Conservation (phyloP, 805 yeast genomes). For the Lachancea cidri region DNA sequence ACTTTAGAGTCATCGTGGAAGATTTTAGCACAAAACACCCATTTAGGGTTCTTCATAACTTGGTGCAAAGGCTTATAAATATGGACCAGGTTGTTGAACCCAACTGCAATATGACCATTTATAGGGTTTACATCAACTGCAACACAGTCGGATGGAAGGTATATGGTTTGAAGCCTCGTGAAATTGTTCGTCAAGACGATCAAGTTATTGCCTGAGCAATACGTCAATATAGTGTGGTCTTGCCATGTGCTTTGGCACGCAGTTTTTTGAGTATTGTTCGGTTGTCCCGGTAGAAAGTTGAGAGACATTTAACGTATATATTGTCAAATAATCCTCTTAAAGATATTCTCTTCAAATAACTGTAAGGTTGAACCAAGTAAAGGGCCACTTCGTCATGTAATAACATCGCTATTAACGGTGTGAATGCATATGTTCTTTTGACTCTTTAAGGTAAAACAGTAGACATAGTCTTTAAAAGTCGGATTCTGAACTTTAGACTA, state of each 20-base stretch:
- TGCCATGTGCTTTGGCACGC: constrained; percentile 64
- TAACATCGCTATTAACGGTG: not conserved
- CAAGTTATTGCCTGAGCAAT: constrained; percentile 85
- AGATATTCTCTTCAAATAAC: not conserved
- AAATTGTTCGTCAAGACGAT: constrained; percentile 54
- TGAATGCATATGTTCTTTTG: too few species aligned
- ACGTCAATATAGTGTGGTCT: constrained; percentile 55
- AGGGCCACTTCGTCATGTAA: too few species aligned
- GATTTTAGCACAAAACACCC: constrained; percentile 38
- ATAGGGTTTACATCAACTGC: constrained; percentile 58
- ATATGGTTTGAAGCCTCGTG: constrained; percentile 67
- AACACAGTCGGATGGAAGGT: constrained; percentile 58
- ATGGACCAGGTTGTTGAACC: constrained; percentile 39
- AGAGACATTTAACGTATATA: constrained; percentile 43
- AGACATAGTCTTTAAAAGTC: too few species aligned
- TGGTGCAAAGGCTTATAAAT: constrained; percentile 54
- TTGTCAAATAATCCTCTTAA: not conserved
- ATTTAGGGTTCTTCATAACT: constrained; percentile 39
- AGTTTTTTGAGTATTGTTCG: constrained; percentile 52
- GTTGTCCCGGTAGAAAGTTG: constrained; percentile 81
- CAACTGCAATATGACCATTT: constrained; percentile 60
- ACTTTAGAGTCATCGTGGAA: constrained; percentile 33
- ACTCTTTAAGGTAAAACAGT: too few species aligned
- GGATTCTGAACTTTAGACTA: too few species aligned
- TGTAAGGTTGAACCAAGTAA: not conserved